Conservation (phyloP, 176 grass and related monocot species). For the Lolium multiflorum region DNA sequence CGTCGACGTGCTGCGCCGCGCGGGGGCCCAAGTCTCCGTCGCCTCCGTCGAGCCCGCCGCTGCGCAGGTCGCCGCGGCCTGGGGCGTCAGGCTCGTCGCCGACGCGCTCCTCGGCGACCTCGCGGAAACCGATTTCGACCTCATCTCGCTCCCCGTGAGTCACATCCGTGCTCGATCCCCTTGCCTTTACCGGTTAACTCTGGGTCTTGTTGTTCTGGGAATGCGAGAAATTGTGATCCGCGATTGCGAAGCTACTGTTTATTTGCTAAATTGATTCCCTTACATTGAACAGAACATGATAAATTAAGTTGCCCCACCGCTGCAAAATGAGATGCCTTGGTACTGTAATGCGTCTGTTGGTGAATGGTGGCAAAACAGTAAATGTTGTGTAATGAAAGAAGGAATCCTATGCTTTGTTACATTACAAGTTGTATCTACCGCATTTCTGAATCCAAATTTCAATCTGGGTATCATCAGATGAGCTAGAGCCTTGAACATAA, state of each 20-base stretch:
- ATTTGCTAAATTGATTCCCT: neutral
- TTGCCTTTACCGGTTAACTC: neutral
- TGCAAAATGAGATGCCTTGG: neutral
- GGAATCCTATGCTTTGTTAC: neutral
- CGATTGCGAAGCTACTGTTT: neutral
- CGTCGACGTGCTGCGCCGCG: conserved; percentile 74
- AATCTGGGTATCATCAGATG: neutral
- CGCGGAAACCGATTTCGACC: conserved; percentile 56
- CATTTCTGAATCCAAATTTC: neutral
- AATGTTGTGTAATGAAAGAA: neutral
- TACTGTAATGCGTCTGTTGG: neutral
- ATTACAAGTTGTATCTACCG: neutral
- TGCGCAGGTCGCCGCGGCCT: conserved; percentile 48
- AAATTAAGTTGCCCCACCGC: neutral
- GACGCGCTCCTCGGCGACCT: conserved; percentile 64
- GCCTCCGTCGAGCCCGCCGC: conserved; percentile 65
- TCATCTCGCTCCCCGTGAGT: conserved; percentile 75
- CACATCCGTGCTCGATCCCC: neutral
- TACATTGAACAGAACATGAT: neutral
- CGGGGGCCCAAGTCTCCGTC: conserved; percentile 62
- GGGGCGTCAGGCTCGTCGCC: conserved; percentile 64
- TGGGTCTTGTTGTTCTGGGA: neutral
- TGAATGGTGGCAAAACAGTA: neutral
- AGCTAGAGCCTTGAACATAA: neutral
- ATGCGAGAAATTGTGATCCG: neutral